These are phyloP conservation scores for Cyphellophora europaea DNA, from an alignment of 2,329 filamentous ascomycete species.

Conservation along the genomic window DNA sequence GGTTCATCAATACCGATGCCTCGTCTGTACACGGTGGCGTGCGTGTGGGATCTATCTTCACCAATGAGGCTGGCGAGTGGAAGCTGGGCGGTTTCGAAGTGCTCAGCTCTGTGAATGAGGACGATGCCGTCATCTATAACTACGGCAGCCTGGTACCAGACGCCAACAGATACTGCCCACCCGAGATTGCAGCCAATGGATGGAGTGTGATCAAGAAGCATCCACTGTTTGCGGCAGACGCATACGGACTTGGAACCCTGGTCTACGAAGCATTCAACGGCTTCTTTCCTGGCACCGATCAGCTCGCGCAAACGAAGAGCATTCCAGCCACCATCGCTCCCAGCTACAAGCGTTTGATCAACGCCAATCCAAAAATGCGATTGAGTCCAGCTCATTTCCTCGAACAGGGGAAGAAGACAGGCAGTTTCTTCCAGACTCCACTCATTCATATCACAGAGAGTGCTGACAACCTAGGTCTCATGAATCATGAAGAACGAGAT, in stretches of 20 bases:
- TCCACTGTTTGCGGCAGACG: constrained; percentile 72
- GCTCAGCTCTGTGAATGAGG: constrained; percentile 89
- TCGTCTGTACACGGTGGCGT: constrained; percentile 83
- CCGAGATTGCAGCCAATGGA: constrained; percentile 75
- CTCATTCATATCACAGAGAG: constrained; percentile 87
- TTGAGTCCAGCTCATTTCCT: constrained; percentile 78
- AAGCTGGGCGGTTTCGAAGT: constrained; percentile 91
- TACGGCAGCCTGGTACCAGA: constrained; percentile 85
- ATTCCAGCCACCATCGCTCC: constrained; percentile 83
- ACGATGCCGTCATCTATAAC: constrained; percentile 85
- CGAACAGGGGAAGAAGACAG: constrained; percentile 72
- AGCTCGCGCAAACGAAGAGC: constrained; percentile 75
- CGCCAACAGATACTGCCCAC: constrained; percentile 72
- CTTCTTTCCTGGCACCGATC: constrained; percentile 63
- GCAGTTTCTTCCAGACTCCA: constrained; percentile 86
- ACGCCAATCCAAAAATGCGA: constrained; percentile 79
- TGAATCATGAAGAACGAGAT: constrained; percentile 73
- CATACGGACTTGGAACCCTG: constrained; percentile 75
- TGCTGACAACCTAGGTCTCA: constrained; percentile 85
- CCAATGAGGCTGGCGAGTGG: constrained; percentile 95
- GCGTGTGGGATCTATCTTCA: constrained; percentile 78
- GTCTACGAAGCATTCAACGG: constrained; percentile 91
- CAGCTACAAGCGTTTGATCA: constrained; percentile 81
- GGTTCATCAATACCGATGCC: constrained; percentile 93
- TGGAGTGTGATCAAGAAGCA: constrained; percentile 85